Percentiles rank a stretch among this genome's conserved stretches.
Evolutionary conservation across 768 basidiomycete species (phyloP).

Genomic region (Porpolomopsis calyptriformis): DNA sequence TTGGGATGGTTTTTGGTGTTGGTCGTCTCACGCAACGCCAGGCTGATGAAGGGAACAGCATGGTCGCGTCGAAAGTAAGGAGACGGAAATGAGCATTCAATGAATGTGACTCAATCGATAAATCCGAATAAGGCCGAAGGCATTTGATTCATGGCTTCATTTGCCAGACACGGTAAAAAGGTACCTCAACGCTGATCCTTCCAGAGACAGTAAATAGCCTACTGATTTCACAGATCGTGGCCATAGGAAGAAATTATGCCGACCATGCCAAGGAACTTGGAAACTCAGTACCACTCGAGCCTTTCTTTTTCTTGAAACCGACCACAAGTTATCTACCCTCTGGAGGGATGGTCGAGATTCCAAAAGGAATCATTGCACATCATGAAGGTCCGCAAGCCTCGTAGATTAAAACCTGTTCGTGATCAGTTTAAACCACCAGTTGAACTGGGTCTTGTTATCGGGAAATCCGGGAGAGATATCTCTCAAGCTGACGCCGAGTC

Average conservation of each 20-base stretch:
- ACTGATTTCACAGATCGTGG: conserved; percentile 57
- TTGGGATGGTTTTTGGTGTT: conserved; percentile 15
- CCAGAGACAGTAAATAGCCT: not conserved
- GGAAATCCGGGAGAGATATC: conserved; percentile 78
- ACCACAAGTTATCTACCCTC: conserved; percentile 77
- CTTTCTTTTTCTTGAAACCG: conserved; percentile 98
- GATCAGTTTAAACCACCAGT: conserved; percentile 39
- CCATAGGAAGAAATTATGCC: conserved; percentile 90
- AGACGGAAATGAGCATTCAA: conserved; percentile 1
- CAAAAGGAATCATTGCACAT: conserved; percentile 71
- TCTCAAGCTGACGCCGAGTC: conserved; percentile 56
- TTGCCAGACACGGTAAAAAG: conserved; percentile 39
- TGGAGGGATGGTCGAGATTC: conserved; percentile 79
- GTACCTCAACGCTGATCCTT: conserved; percentile 14
- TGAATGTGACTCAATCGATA: conserved; percentile 3
- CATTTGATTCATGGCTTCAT: conserved; percentile 22
- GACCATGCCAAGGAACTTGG: conserved; percentile 88
- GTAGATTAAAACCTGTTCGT: not conserved
- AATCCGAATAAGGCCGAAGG: conserved; percentile 7
- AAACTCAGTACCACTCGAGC: conserved; percentile 83
- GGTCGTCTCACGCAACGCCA: conserved; percentile 7
- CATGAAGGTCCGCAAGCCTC: conserved; percentile 62
- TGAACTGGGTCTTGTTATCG: conserved; percentile 95
- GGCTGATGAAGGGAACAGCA: conserved; percentile 7
- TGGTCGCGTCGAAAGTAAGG: conserved; percentile 2